These are phyloP conservation scores for Candida maris DNA, from an alignment of 805 yeast genomes.

Conservation along the genomic window DNA sequence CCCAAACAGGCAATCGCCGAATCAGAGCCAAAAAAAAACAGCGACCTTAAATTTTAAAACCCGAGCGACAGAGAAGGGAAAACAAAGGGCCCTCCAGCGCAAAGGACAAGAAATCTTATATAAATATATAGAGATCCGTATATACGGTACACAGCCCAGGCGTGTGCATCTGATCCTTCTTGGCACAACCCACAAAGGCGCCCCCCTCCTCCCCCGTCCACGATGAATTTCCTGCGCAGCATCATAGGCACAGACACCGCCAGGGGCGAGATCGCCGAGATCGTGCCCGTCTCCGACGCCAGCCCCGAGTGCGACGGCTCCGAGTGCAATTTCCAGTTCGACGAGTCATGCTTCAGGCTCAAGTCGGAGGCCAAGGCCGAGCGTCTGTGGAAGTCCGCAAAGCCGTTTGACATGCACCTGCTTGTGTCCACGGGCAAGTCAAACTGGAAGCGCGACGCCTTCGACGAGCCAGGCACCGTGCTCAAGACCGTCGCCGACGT, in stretches of 20 bases:
- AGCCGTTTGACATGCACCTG: conserved; percentile 66
- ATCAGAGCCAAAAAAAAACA: too few species aligned
- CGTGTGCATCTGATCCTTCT: too few species aligned
- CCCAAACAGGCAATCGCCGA: too few species aligned
- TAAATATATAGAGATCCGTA: too few species aligned
- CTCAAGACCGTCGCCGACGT: conserved; percentile 20
- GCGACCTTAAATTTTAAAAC: too few species aligned
- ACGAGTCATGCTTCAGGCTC: conserved; percentile 34
- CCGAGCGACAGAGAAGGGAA: too few species aligned
- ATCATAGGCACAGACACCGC: conserved; percentile 12
- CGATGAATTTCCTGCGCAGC: conserved; percentile 19
- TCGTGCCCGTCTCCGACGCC: conserved; percentile 47
- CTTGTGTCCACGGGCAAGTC: conserved; percentile 78
- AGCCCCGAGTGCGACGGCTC: conserved; percentile 48
- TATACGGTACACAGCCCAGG: too few species aligned
- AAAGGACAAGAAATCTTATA: too few species aligned
- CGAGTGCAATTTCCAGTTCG: conserved; percentile 38
- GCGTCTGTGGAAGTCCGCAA: conserved; percentile 68
- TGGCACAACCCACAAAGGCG: too few species aligned
- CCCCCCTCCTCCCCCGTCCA: not conserved
- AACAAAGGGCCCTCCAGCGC: too few species aligned
- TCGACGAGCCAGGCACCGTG: conserved; percentile 33
- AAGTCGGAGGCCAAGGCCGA: conserved; percentile 25
- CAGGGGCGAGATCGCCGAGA: conserved; percentile 30
- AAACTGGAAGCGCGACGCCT: conserved; percentile 83